These are phyloP conservation scores for Annulohypoxylon stygium DNA, from an alignment of 495 filamentous ascomycete genomes.

Conservation along the genomic window DNA sequence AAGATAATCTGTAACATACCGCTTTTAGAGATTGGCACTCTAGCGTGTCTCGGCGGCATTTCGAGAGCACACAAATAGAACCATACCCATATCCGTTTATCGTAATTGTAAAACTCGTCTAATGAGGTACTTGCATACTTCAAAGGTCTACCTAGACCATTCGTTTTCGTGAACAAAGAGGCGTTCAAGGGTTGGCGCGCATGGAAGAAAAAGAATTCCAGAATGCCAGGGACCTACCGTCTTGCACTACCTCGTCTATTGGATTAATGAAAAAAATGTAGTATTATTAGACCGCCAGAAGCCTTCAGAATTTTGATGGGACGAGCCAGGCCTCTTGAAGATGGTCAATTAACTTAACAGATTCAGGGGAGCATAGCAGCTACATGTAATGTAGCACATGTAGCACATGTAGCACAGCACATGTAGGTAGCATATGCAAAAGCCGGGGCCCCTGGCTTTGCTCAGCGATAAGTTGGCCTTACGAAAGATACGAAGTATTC, in stretches of 20 bases:
- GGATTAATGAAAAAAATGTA: constrained; percentile 30
- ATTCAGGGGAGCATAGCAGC: constrained; percentile 31
- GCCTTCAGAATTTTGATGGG: constrained; percentile 30
- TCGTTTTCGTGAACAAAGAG: constrained; percentile 18
- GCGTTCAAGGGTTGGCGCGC: constrained; percentile 37
- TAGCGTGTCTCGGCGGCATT: constrained; percentile 42
- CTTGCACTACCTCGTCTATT: constrained; percentile 1
- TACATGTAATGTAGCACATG: not conserved
- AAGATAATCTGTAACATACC: constrained; percentile 20
- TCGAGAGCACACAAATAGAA: constrained; percentile 7
- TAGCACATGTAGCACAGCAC: not conserved
- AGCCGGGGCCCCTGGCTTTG: constrained; percentile 20
- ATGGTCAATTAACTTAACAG: constrained; percentile 16
- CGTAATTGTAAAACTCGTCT: constrained; percentile 3
- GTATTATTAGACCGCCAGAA: constrained; percentile 45
- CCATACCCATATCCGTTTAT: not conserved
- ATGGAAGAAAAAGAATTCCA: constrained; percentile 24
- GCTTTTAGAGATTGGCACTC: constrained; percentile 19
- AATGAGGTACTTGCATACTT: not conserved
- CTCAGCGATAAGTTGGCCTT: constrained; percentile 40
- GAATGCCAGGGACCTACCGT: constrained; percentile 34
- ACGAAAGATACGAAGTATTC: constrained; percentile 38
- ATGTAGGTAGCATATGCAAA: constrained; percentile 7
- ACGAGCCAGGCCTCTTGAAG: not conserved
- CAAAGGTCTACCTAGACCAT: constrained; percentile 6